A percentile compares a stretch with the other conserved stretches of the same genome.
These are phyloP conservation scores for Leishmania braziliensis DNA, from an alignment of 208 protist genomes.

Conservation along the genomic window DNA sequence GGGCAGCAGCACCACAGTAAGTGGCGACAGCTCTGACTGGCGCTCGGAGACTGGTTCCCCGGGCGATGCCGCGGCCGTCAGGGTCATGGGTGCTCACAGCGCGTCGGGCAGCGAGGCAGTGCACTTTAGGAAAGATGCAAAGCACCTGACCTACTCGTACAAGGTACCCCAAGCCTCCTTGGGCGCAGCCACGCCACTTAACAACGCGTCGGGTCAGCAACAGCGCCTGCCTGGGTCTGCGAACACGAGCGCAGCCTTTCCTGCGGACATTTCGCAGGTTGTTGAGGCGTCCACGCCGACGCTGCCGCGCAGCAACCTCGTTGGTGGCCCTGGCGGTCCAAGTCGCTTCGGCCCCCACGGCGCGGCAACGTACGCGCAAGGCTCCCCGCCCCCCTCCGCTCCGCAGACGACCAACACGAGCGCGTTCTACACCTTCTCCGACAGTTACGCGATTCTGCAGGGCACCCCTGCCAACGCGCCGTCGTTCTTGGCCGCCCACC, in stretches of 20 bases:
- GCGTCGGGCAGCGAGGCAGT: background rate
- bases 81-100: background rate
- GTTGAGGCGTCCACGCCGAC: background rate
- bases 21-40: constrained; percentile 1
- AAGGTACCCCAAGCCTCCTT: constrained; percentile 8
- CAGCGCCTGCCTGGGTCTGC: constrained; percentile 11
- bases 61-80: background rate
- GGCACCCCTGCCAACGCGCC: constrained; percentile 23
- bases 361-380: constrained; percentile 5
- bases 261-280: constrained; percentile 25
- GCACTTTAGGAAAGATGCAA: background rate
- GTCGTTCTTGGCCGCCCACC: constrained; percentile 22
- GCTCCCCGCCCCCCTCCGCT: constrained; percentile 25
- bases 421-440: constrained; percentile 22
- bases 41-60: background rate
- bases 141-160: constrained; percentile 18
- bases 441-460: constrained; percentile 26
- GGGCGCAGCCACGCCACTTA: background rate
- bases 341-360: constrained; percentile 12
- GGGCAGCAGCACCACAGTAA: constrained; percentile 8
- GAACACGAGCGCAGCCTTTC: constrained; percentile 37
- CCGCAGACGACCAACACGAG: constrained; percentile 27
- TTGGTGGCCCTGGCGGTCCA: constrained; percentile 40
- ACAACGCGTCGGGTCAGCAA: background rate
- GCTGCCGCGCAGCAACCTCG: constrained; percentile 24